Base-by-base conservation (phyloP, 1,284 basidiomycete species). In the Chalciporus sp. region DNA sequence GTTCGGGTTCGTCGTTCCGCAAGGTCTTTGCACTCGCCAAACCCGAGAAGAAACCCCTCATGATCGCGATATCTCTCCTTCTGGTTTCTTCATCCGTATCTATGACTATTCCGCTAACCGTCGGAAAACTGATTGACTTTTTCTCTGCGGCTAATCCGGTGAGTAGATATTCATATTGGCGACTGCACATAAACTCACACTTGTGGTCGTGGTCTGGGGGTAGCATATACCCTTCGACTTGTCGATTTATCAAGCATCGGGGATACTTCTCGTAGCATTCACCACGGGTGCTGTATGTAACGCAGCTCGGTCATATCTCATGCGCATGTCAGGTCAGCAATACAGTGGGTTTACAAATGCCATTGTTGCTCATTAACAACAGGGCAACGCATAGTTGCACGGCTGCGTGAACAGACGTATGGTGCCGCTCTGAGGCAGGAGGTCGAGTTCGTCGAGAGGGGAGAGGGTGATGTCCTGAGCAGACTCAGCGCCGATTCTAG, bases 401-500 rank as follows among this genome's bases (percentile, higher is more conserved):
- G 92, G 3, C 80, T 99, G 44, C 85, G 96, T 42, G 86, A 94
- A 72, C 78, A 82, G 41, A 92, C 91, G 7, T 99, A 95, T 68
- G 76, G 81, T 14, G 90, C 90, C 14, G 85, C 93, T 1, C 76
- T 98, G 16, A 79, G 80, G 43, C 95, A 98, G 72, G 95, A 97
- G 68, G 90, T 96, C 28, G 92, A 95, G 68, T 95, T 86, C 66
- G 92, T 96, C 4, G 95, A 98, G 72, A 85, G 85, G 42, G 94
- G 94, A 0, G 94, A 95, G 54, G 97, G 96, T 12, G 97, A 99
- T 68, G 91, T 98, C 10, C 78, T 99, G 41, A 95, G 93, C 67
- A 78, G 96, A 43, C 80, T 99, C 37, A 95, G 91, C 55, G 90
- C 91, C 7, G 96, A 99, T 70, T 92, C 93, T 10, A 94, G 87